phyloP scores from a whole-genome alignment of 2,329 filamentous ascomycete genomes.

The Colletotrichum godetiae region DNA sequence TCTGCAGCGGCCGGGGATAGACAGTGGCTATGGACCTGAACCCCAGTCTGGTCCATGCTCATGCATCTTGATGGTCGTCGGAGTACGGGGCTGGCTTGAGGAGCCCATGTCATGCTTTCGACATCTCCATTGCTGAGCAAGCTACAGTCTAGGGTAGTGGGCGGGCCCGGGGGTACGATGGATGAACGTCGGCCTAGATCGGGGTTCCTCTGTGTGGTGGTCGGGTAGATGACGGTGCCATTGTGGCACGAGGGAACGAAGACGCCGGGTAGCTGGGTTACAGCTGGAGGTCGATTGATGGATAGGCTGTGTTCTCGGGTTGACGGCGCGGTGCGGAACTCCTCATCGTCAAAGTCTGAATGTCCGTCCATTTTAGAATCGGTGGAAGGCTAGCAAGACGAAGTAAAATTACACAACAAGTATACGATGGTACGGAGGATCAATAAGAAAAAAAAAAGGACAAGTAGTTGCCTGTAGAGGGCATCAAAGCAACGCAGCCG shows the following conservation, averaged over 20 bases:
- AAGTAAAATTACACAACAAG: background rate
- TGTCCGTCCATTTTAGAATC: background rate
- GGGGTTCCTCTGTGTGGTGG: background rate
- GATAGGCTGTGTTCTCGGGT: background rate
- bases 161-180: slow-evolving; percentile 2
- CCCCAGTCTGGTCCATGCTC: background rate
- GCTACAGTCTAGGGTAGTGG: slow-evolving; percentile 26
- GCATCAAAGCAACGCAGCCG: too few species aligned
- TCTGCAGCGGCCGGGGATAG: background rate
- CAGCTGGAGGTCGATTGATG: background rate
- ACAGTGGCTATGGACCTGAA: background rate
- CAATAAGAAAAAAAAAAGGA: background rate
- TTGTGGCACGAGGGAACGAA: slow-evolving; percentile 11
- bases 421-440: background rate
- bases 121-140: slow-evolving; percentile 6
- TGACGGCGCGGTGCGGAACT: background rate
- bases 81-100: background rate
- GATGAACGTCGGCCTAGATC: background rate
- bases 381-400: too few species aligned
- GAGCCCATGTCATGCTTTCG: background rate
- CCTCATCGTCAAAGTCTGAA: background rate
- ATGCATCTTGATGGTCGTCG: slow-evolving; percentile 23
- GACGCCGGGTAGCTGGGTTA: background rate
- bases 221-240: slow-evolving; percentile 8
- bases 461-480: background rate